Base-by-base conservation (phyloP, 257 asterid species). In the Mitragyna speciosa region DNA sequence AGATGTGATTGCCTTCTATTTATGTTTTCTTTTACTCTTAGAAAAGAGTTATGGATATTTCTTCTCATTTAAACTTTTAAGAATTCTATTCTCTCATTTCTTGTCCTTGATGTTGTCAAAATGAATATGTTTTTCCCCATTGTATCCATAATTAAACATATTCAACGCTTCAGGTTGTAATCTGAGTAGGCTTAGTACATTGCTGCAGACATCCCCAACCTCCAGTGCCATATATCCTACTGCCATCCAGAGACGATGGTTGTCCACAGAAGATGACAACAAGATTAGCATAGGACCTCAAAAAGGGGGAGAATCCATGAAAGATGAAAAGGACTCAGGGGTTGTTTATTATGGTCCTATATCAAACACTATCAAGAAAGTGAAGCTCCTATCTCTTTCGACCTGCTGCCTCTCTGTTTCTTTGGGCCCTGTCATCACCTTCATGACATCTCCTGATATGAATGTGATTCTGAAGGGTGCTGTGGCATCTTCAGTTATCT, bases 381-480 rank as follows among this genome's bases (percentile, higher is more conserved):
- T 92, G 87, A 96, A 96, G 86, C 96, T 96, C 68, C 94, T 94
- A 76, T 96, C 99, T 10, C 97, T 96, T 59, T 96, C 99, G 71
- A 91, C 99, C 47, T 96, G 98, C 89, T 94, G 97, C 85, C 92
- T 96, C 63, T 96, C 99, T 0, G 95, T 92, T 36, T 94, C 98
- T 12, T 80, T 96, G 70, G 98, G 99, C 33, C 99, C 98, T 4
- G 96, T 96, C 64, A 81, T 96, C 86, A 96, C 97, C 56, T 96
- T 96, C 93, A 93, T 96, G 99, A 87, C 98, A 49, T 90, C 98
- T 47, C 89, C 91, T 0, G 96, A 79, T 85, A 82, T 89, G 83
- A 92, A 96, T 22, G 94, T 96, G 64, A 88, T 96, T 78, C 80
- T 96, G 45, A 96, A 92, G 84, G 98, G 98, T 7, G 99, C 97